These are phyloP conservation scores for Pseudogymnoascus sp. DNA, from an alignment of 2,329 filamentous ascomycete species.

Conservation along the genomic window DNA sequence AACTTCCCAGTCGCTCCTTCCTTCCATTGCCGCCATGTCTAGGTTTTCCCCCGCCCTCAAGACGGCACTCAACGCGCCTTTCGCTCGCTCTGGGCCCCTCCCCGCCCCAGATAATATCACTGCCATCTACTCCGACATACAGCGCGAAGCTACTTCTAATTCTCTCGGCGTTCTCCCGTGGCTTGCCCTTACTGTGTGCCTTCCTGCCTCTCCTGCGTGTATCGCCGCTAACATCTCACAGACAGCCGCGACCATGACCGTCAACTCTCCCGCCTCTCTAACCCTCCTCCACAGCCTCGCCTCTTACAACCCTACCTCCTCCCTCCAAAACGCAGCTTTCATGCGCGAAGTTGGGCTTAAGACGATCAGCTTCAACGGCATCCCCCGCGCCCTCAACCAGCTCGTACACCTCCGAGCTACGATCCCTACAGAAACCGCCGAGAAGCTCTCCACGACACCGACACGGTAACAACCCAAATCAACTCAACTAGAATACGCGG, in stretches of 20 bases:
- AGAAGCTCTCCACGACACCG: constrained; percentile 44
- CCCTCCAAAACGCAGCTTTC: constrained; percentile 53
- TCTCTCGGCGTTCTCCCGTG: constrained; percentile 57
- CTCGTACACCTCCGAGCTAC: constrained; percentile 58
- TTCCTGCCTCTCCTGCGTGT: neutral
- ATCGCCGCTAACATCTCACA: constrained; percentile 28
- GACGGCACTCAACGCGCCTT: constrained; percentile 62
- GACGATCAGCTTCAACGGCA: constrained; percentile 70
- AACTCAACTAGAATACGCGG: neutral
- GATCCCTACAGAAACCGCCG: constrained; percentile 46
- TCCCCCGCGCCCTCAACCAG: constrained; percentile 52
- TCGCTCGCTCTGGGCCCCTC: constrained; percentile 56
- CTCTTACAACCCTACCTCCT: constrained; percentile 19
- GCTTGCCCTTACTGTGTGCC: constrained; percentile 54
- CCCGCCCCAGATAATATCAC: constrained; percentile 56
- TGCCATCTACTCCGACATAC: constrained; percentile 57
- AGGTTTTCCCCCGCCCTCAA: constrained; percentile 67
- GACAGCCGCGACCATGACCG: constrained; percentile 76
- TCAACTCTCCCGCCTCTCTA: constrained; percentile 76
- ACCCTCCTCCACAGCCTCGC: constrained; percentile 38
- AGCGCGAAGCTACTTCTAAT: constrained; percentile 51
- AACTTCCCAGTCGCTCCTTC: neutral
- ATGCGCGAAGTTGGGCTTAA: constrained; percentile 71
- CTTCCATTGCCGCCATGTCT: constrained; percentile 45
- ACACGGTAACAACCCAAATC: constrained; percentile 32